These are phyloP conservation scores for Phialocephala sp. DNA, from an alignment of 2,329 filamentous ascomycete genomes.

Conservation along the genomic window DNA sequence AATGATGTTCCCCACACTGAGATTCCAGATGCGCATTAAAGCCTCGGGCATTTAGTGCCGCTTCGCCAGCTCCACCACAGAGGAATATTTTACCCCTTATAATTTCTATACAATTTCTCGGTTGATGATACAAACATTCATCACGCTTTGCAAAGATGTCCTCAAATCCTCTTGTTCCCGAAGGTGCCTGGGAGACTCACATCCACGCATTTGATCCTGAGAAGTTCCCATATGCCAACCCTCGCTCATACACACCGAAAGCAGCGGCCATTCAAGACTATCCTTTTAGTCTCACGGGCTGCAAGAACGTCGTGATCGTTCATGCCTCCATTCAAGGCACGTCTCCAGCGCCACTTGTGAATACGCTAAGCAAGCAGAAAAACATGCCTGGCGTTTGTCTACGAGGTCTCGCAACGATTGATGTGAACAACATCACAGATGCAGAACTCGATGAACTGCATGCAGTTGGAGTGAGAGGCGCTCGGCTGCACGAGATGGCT, in stretches of 20 bases:
- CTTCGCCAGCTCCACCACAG: background rate
- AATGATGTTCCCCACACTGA: background rate
- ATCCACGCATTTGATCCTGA: slow-evolving; percentile 8
- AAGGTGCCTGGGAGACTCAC: slow-evolving; percentile 9
- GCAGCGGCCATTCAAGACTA: slow-evolving; percentile 2
- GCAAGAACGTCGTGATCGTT: slow-evolving; percentile 5
- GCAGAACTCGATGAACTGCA: slow-evolving; percentile 6
- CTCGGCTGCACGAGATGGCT: slow-evolving; percentile 6
- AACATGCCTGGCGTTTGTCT: background rate
- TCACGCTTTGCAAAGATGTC: background rate
- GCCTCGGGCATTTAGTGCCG: background rate
- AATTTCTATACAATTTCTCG: background rate
- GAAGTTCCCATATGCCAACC: background rate
- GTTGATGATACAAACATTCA: background rate
- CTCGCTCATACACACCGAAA: slow-evolving; percentile 4
- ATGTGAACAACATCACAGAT: slow-evolving; percentile 3
- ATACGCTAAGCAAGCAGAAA: slow-evolving; percentile 2
- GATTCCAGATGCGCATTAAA: background rate
- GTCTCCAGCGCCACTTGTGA: slow-evolving; percentile 5
- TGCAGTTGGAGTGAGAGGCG: slow-evolving; percentile 3
- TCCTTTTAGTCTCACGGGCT: background rate
- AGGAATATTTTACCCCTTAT: background rate
- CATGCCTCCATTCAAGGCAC: slow-evolving; percentile 5
- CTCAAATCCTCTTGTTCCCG: slow-evolving; percentile 6
- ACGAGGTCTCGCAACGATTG: slow-evolving; percentile 2